Evolutionary conservation across 2,329 filamentous ascomycete species (phyloP).

Genomic region (Sporothrix schenckii): DNA sequence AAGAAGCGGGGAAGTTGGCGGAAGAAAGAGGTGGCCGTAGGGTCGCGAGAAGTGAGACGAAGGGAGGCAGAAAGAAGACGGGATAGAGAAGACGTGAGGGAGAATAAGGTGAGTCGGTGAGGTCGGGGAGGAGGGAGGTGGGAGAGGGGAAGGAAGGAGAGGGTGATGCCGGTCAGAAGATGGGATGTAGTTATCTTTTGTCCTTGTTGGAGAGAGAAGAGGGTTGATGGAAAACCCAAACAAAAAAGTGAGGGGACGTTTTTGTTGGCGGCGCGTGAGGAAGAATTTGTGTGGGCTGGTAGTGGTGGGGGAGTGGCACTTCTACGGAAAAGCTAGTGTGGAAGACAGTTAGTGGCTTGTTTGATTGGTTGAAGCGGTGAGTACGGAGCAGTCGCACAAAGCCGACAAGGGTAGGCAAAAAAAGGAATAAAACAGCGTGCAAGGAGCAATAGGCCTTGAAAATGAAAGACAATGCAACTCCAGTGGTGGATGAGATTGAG

Average conservation of each 20-base stretch:
- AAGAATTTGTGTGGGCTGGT: constrained; percentile 33
- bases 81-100: constrained; percentile 39
- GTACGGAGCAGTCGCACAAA: constrained; percentile 30
- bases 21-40: background rate
- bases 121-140: constrained; percentile 10
- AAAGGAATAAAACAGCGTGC: constrained; percentile 20
- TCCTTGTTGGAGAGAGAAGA: constrained; percentile 20
- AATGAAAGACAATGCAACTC: background rate
- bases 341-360: constrained; percentile 29
- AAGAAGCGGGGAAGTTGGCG: constrained; percentile 21
- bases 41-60: constrained; percentile 12
- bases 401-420: constrained; percentile 19
- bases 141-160: constrained; percentile 12
- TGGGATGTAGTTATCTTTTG: constrained; percentile 13
- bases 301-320: constrained; percentile 28
- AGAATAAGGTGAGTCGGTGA: constrained; percentile 33
- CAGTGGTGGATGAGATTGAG: background rate
- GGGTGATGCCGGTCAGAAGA: constrained; percentile 16
- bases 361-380: constrained; percentile 32
- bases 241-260: constrained; percentile 33
- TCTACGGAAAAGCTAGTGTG: constrained; percentile 30
- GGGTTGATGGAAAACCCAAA: constrained; percentile 29
- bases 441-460: constrained; percentile 3
- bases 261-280: constrained; percentile 32
- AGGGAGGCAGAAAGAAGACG: constrained; percentile 32